Conservation (phyloP, 352 stramenopile genomes). For the Halophytophthora polymorphica region DNA sequence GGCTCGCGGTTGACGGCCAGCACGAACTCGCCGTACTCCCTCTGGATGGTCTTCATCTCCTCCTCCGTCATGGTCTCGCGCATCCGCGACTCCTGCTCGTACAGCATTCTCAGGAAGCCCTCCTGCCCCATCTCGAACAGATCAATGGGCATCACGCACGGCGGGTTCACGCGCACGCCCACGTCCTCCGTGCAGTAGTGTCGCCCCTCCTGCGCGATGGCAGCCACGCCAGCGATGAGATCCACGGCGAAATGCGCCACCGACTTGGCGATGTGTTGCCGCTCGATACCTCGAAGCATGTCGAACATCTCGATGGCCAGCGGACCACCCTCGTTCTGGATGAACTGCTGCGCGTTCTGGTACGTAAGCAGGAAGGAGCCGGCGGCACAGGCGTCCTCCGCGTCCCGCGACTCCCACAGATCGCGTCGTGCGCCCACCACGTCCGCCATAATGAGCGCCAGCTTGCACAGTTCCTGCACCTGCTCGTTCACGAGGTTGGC, state of each 20-base stretch:
- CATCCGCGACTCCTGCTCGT: slow-evolving; percentile 35
- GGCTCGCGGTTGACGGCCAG: slow-evolving; percentile 40
- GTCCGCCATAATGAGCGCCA: slow-evolving; percentile 52
- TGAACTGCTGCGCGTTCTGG: slow-evolving; percentile 58
- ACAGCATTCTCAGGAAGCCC: slow-evolving; percentile 38
- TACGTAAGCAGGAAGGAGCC: slow-evolving; percentile 52
- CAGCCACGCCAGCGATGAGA: slow-evolving; percentile 36
- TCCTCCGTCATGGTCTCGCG: slow-evolving; percentile 41
- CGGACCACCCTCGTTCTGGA: slow-evolving; percentile 52
- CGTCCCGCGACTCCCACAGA: slow-evolving; percentile 32
- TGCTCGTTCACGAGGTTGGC: slow-evolving; percentile 35
- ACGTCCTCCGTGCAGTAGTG: slow-evolving; percentile 42
- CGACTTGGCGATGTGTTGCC: slow-evolving; percentile 42
- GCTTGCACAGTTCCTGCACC: slow-evolving; percentile 50
- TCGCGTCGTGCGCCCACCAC: slow-evolving; percentile 42
- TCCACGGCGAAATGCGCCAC: slow-evolving; percentile 47
- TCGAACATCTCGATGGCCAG: slow-evolving; percentile 61
- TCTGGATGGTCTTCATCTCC: slow-evolving; percentile 41
- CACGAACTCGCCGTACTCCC: slow-evolving; percentile 49
- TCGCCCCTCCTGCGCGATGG: slow-evolving; percentile 43
- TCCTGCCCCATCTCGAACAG: slow-evolving; percentile 58
- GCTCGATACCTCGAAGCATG: slow-evolving; percentile 39
- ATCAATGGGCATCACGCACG: slow-evolving; percentile 41
- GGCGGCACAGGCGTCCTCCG: slow-evolving; percentile 28
- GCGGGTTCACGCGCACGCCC: slow-evolving; percentile 39